A percentile compares a stretch with the other conserved stretches of the same genome.
Evolutionary conservation across 1,284 basidiomycete species (phyloP).

Genomic region (Schizopora paradoxa): DNA sequence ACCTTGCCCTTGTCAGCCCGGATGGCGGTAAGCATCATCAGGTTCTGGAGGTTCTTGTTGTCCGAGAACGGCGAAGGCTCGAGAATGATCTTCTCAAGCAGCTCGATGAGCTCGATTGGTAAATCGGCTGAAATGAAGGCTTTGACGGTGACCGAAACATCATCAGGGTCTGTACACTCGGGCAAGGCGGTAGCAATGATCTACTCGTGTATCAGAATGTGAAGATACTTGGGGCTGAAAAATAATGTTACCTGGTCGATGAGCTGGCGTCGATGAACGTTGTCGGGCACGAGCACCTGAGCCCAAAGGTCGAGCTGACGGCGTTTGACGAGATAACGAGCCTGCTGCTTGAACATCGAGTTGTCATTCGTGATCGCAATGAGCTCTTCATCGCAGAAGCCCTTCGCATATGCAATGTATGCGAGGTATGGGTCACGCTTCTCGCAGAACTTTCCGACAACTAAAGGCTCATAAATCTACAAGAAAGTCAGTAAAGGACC

Average conservation of each 20-base stretch:
- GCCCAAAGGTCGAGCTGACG: slow-evolving; percentile 96
- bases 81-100: slow-evolving; percentile 98
- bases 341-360: slow-evolving; percentile 99
- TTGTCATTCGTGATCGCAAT: slow-evolving; percentile 98
- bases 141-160: slow-evolving; percentile 98
- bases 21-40: slow-evolving; percentile 93
- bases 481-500: slow-evolving; percentile 2
- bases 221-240: background rate
- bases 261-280: slow-evolving; percentile 88
- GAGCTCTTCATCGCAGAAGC: slow-evolving; percentile 98
- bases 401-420: slow-evolving; percentile 99
- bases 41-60: slow-evolving; percentile 93
- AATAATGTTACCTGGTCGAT: slow-evolving; percentile 77
- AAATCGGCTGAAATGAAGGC: slow-evolving; percentile 97
- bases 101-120: slow-evolving; percentile 94
- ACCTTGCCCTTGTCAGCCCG: slow-evolving; percentile 99
- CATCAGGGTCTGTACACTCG: slow-evolving; percentile 97
- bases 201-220: slow-evolving; percentile 34
- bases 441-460: slow-evolving; percentile 99
- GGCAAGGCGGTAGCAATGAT: slow-evolving; percentile 93
- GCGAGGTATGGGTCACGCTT: slow-evolving; percentile 97
- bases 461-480: slow-evolving; percentile 90
- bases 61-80: slow-evolving; percentile 97
- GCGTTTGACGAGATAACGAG: slow-evolving; percentile 95
- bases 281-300: slow-evolving; percentile 88